Conservation (phyloP, 2,329 filamentous ascomycete species). For the Zalaria sp. region DNA sequence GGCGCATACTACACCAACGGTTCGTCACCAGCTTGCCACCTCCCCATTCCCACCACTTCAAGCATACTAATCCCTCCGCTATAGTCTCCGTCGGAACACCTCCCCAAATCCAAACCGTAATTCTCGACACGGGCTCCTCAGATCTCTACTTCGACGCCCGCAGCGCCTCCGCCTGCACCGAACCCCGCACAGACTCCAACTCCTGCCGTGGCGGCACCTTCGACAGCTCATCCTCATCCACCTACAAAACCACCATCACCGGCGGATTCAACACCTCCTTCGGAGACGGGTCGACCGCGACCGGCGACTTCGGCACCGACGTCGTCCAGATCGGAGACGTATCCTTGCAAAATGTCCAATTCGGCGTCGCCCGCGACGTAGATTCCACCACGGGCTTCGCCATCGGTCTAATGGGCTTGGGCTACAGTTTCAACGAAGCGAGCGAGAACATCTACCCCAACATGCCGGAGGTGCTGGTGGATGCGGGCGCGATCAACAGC, state of each 20-base stretch:
- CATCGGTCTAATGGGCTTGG: conserved; percentile 18
- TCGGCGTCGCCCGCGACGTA: conserved; percentile 15
- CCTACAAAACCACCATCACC: conserved; percentile 12
- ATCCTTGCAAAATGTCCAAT: conserved; percentile 13
- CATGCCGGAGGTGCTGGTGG: conserved; percentile 16
- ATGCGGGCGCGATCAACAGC: conserved; percentile 15
- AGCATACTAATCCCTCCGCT: conserved; percentile 1
- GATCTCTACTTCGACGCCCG: conserved; percentile 19
- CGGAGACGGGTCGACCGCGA: conserved; percentile 14
- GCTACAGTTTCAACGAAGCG: conserved; percentile 16
- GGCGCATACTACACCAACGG: conserved; percentile 20
- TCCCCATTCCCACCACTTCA: too few relatives aligned
- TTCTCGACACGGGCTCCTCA: conserved; percentile 19
- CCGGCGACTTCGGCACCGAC: conserved; percentile 15
- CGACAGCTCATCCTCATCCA: conserved; percentile 11
- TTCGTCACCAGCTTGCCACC: background rate
- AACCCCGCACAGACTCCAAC: conserved; percentile 5
- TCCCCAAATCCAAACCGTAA: conserved; percentile 16
- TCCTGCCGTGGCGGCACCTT: conserved; percentile 17
- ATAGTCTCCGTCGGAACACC: conserved; percentile 17
- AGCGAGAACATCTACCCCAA: conserved; percentile 14
- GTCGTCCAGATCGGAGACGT: conserved; percentile 16
- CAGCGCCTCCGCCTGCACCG: conserved; percentile 10
- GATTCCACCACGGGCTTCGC: conserved; percentile 15
- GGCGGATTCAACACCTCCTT: conserved; percentile 17